These are phyloP conservation scores for Globisporangium radiosum DNA, from an alignment of 352 stramenopile species.

Conservation along the genomic window DNA sequence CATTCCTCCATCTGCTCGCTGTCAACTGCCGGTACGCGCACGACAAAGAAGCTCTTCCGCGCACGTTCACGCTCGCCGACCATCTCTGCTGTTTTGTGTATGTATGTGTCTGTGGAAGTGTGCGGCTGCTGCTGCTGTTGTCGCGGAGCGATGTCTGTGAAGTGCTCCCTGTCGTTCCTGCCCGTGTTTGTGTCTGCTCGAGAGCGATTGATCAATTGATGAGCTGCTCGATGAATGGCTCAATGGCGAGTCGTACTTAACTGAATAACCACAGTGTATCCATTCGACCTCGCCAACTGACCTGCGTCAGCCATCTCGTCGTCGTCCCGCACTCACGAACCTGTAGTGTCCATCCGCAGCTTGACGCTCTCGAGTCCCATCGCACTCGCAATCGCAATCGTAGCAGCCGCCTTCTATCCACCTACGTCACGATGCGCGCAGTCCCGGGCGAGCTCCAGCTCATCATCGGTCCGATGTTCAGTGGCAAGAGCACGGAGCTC, in stretches of 20 bases:
- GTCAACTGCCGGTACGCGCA: conserved; percentile 59
- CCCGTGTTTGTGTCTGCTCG: not conserved
- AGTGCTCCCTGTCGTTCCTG: too few relatives aligned
- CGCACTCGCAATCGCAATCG: not conserved
- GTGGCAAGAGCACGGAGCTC: conserved; percentile 84
- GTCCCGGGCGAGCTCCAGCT: conserved; percentile 65
- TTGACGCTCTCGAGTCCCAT: too few relatives aligned
- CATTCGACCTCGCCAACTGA: not conserved
- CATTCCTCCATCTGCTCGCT: conserved; percentile 62
- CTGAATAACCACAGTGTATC: not conserved
- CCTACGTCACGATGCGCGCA: conserved; percentile 8
- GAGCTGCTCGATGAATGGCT: not conserved
- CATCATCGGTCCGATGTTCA: conserved; percentile 86
- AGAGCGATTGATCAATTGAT: not conserved
- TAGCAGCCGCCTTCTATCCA: not conserved
- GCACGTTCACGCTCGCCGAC: conserved; percentile 43
- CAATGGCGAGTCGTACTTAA: not conserved
- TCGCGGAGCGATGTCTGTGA: too few relatives aligned
- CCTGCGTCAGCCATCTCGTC: not conserved
- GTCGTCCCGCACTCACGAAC: not conserved
- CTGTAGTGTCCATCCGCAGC: too few relatives aligned
- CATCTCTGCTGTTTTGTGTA: conserved; percentile 20
- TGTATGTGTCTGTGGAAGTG: not conserved
- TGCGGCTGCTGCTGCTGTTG: not conserved
- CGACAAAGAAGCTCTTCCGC: conserved; percentile 63